Evolutionary conservation across 1,284 basidiomycete species (phyloP), one percentile per base, ranked within the genome.

Genomic region (Cryptococcus maquisensis): DNA sequence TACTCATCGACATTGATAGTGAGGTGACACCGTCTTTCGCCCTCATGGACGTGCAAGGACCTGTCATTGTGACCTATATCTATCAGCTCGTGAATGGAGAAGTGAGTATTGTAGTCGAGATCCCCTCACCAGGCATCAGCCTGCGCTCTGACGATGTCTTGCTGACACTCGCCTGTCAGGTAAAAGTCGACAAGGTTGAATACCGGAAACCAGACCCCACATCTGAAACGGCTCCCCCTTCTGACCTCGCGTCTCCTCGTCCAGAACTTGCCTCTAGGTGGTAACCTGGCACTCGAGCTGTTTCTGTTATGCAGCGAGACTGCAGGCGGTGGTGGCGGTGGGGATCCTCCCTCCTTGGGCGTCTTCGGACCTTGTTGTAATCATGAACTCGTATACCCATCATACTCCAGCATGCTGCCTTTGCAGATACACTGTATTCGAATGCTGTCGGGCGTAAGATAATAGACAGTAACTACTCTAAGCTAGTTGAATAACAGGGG

Each of bases 61-160:
- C 90, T 2, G 90, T 94, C 3, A 88, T 97, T 28, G 91, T 95
- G 35, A 96, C 92, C 8, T 96, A 96, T 69, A 91, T 97, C 2
- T 97, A 97, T 73, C 90, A 94, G 71, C 83, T 95, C 20, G 86
- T 95, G 41, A 89, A 95, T 35, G 90, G 90, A 43, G 93, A 96
- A 76, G 92, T 92, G 6, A 81, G 74, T 64, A 18, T 12, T 12
- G n/a, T 21, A 21, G 12, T 15, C 42, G 5, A 15, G n/a, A 3
- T 23, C 26, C 26, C n/a, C 2, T 23, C n/a, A 21, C 28, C 20
- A 3, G 28, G 15, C 23, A 8, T 40, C 13, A 16, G 41, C n/a
- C 6, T 42, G 26, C 18, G 39, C 13, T 32, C 39, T 13, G 28
- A 10, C 1, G 28, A 3, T 8, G 7, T 7, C n/a, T 21, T 40